Base-by-base conservation (phyloP, 305 asterid genomes). In the Nicotiana rustica region DNA sequence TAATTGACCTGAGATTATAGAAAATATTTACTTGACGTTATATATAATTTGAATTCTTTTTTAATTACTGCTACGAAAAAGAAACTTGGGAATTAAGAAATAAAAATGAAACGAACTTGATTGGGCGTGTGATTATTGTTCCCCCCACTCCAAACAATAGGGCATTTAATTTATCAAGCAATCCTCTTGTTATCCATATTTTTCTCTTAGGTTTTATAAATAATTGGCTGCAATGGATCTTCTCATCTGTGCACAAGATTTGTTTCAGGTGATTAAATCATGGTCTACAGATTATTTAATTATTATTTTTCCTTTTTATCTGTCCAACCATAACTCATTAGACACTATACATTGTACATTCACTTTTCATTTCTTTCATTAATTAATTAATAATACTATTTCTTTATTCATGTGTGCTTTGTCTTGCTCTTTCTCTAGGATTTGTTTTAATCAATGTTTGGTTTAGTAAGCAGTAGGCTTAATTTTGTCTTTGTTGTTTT, bases 91-190 rank as follows among this genome's bases (percentile, higher is more conserved):
- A 47, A 25, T 7, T 21, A 44, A 47, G 55, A 73, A 41, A 41
- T 8, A 41, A 41, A 64, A 71, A 44, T 31, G 80, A 31, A 67
- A 64, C 25, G 78, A 71, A 66, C 86, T 83, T 81, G 84, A 86
- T 82, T 82, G 82, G 89, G 86, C 85, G 84, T 83, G 76, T 76
- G 85, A 67, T 81, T 78, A 82, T 77, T 87, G 91, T 87, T 85
- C 94, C 95, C 97, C 85, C 90, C 88, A 88, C 89, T 92, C 95
- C 97, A 92, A 89, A 90, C 97, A 90, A 86, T 41, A 82, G 55
- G 92, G 90, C 89, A 88, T 88, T 90, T 79, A 61, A 79, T 79
- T 44, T 66, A 19, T 79, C 76, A 91, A 89, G 66, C 77, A 83
- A 86, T 84, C 61, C 88, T 84, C 86, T 88, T 87, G 57, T 84